Evolutionary conservation across 768 basidiomycete species (phyloP).

Genomic region (Collybia nuda): DNA sequence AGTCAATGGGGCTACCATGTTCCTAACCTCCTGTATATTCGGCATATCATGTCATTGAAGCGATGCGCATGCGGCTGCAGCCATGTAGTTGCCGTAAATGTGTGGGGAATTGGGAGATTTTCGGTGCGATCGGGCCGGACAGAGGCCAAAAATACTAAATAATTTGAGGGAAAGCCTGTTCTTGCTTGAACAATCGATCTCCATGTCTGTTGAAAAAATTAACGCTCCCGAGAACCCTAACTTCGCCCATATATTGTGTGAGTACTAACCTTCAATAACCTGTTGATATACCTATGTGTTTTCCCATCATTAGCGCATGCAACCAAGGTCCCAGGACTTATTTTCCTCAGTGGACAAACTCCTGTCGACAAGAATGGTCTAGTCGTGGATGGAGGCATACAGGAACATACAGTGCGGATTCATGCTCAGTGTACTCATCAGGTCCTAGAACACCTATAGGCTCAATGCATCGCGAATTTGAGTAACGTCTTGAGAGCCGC

Average conservation of each 20-base stretch:
- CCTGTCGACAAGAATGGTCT: slow-evolving; percentile 49
- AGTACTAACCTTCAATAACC: slow-evolving; percentile 19
- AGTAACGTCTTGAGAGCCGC: slow-evolving; percentile 51
- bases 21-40: not conserved
- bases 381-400: slow-evolving; percentile 53
- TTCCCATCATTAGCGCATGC: slow-evolving; percentile 42
- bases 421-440: not conserved
- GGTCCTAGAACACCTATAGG: slow-evolving; percentile 27
- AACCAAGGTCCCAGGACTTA: slow-evolving; percentile 54
- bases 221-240: slow-evolving; percentile 46
- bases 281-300: not conserved
- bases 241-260: slow-evolving; percentile 50
- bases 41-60: not conserved
- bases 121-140: too few relatives aligned
- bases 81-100: too few relatives aligned
- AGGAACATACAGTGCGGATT: slow-evolving; percentile 54
- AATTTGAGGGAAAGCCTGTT: too few relatives aligned
- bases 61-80: slow-evolving; percentile 8
- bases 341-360: slow-evolving; percentile 62
- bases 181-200: too few relatives aligned
- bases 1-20: not conserved
- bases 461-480: slow-evolving; percentile 57
- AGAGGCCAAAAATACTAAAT: too few relatives aligned
- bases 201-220: slow-evolving; percentile 54
- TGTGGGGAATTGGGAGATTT: too few relatives aligned